These are phyloP conservation scores for Maudiozyma turicensis DNA, from an alignment of 805 yeast species.

Conservation along the genomic window DNA sequence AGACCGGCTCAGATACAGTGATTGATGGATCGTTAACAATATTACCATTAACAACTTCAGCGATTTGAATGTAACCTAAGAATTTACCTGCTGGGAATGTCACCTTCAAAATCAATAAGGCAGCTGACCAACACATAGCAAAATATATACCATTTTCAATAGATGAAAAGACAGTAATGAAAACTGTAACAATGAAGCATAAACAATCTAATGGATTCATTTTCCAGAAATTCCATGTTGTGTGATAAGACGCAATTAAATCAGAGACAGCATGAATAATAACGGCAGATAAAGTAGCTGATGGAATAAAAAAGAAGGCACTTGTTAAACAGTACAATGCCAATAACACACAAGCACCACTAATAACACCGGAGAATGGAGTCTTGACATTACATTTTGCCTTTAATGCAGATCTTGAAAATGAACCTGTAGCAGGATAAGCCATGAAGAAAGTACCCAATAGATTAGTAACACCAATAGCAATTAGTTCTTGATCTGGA, in stretches of 20 bases:
- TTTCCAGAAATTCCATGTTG: constrained; percentile 61
- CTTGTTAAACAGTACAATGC: constrained; percentile 78
- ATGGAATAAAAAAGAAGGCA: constrained; percentile 83
- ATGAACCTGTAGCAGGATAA: constrained; percentile 93
- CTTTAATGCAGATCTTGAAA: constrained; percentile 88
- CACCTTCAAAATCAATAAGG: constrained; percentile 58
- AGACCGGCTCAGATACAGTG: not conserved
- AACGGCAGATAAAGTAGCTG: constrained; percentile 77
- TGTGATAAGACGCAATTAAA: constrained; percentile 59
- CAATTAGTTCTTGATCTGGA: constrained; percentile 90
- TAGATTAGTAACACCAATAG: constrained; percentile 85
- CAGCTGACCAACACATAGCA: constrained; percentile 77
- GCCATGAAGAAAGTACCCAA: constrained; percentile 89
- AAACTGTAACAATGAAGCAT: constrained; percentile 62
- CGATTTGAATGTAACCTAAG: constrained; percentile 66
- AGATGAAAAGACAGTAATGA: constrained; percentile 65
- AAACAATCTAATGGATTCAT: constrained; percentile 65
- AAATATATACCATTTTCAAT: constrained; percentile 89
- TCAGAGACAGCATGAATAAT: constrained; percentile 92
- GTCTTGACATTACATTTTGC: constrained; percentile 93
- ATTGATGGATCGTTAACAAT: constrained; percentile 17
- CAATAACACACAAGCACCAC: constrained; percentile 79
- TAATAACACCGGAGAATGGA: constrained; percentile 83
- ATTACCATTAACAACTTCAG: constrained; percentile 58
- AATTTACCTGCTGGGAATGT: constrained; percentile 78